Percentiles rank a stretch among this genome's conserved stretches.
Evolutionary conservation across 495 filamentous ascomycete species (phyloP).

Genomic region (Cercophora samala): DNA sequence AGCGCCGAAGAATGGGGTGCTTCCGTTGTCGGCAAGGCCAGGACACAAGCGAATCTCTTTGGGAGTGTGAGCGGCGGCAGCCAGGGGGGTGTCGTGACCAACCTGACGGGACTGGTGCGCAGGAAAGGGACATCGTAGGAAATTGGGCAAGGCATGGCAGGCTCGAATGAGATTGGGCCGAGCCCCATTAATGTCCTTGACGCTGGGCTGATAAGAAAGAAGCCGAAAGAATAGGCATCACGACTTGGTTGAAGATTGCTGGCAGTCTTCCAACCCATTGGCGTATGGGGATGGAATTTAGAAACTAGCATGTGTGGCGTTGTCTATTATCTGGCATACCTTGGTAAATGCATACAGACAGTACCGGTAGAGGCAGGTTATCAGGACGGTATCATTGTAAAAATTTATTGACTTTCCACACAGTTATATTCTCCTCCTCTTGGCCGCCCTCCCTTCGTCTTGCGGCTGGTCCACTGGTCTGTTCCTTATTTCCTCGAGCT

Average conservation of each 20-base stretch:
- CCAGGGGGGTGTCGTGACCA: constrained; percentile 19
- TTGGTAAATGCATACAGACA: not conserved
- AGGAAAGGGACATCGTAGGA: constrained; percentile 32
- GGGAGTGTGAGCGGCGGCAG: constrained; percentile 11
- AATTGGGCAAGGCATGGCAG: constrained; percentile 10
- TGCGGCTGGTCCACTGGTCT: constrained; percentile 11
- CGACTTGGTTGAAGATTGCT: not conserved
- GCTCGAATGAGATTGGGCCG: constrained; percentile 7
- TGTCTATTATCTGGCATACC: not conserved
- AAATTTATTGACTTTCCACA: not conserved
- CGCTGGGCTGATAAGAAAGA: constrained; percentile 25
- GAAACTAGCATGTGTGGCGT: not conserved
- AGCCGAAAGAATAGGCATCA: constrained; percentile 15
- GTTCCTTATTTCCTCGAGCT: constrained; percentile 17
- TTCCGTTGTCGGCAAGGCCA: constrained; percentile 36
- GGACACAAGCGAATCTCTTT: constrained; percentile 12
- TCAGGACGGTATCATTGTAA: not conserved
- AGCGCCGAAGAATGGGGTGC: constrained; percentile 48
- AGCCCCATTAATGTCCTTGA: constrained; percentile 29
- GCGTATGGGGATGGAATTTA: not conserved
- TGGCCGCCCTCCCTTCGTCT: constrained; percentile 24
- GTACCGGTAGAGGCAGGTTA: not conserved
- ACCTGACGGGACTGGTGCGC: constrained; percentile 39
- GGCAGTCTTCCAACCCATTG: not conserved
- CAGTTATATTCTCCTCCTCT: constrained; percentile 22